Evolutionary conservation across 495 filamentous ascomycete genomes (phyloP), one percentile per base, ranked within the genome.

Genomic region (Aspergillus nidulans): DNA sequence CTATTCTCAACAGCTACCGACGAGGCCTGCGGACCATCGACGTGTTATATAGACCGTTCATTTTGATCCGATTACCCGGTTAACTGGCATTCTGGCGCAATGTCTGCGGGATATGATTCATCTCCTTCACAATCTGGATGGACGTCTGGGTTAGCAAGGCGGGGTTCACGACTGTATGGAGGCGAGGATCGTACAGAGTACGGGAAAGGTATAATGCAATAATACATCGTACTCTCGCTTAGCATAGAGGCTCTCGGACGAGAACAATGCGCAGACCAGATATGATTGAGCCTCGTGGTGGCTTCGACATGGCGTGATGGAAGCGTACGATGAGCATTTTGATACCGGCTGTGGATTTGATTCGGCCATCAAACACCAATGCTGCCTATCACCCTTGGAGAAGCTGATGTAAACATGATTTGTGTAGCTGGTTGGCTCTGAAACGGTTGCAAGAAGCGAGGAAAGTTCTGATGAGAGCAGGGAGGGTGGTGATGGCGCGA

Each of bases 21-120:
- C n/a, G 19, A 15, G 8, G 9, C 18, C 1, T 18, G 26, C 20
- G 40, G 51, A 49, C 25, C 20, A 16, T 44, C 18, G 24, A n/a
- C 42, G 45, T 4, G 16, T 49, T 54, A 65, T 65, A 65, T 65
- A 65, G 26, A 19, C 15, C 43, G 25, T 4, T 24, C 52, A 43
- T 41, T 32, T 18, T 36, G n/a, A 53, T 60, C 49, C 57, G 55
- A 57, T 49, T 56, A 61, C 45, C 55, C 55, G 57, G 47, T 20
- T 49, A 16, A 5, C 36, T 16, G 36, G 13, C 36, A 32, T 36
- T 49, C 48, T 63, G 52, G 53, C 59, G 63, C 60, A 58, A 65
- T 65, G 34, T 21, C 52, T 59, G 63, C 60, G 60, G 60, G 63
- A 57, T 63, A 65, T 65, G 52, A 42, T 18, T 62, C 30, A 52